A percentile compares a stretch with the other conserved stretches of the same genome.
Conservation (phyloP, 495 filamentous ascomycete species). For the Aspergillus panamensis region DNA sequence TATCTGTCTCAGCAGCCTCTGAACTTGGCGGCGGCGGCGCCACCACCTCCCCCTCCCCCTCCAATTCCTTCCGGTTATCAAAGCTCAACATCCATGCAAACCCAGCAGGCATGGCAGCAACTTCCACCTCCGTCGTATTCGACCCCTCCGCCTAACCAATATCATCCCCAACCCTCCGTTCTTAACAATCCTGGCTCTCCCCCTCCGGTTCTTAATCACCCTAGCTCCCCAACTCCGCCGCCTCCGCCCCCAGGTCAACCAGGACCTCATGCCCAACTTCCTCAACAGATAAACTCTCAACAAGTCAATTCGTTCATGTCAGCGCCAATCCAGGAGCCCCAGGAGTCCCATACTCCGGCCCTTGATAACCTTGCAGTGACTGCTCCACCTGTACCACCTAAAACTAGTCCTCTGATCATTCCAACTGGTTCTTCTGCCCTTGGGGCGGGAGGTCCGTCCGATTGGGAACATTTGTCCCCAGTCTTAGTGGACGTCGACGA, state of each 20-base stretch:
- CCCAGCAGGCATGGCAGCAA: conserved; percentile 26
- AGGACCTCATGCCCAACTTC: neutral
- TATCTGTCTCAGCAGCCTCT: conserved; percentile 25
- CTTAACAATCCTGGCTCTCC: conserved; percentile 3
- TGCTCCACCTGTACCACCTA: conserved; percentile 25
- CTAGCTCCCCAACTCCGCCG: neutral
- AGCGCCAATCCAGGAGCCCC: neutral
- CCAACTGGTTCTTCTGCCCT: conserved; percentile 41
- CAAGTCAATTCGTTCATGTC: neutral
- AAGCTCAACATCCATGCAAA: conserved; percentile 21
- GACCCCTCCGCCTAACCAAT: conserved; percentile 9
- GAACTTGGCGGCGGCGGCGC: conserved; percentile 14
- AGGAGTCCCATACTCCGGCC: conserved; percentile 17
- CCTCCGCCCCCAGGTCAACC: neutral
- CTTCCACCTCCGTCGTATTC: conserved; percentile 17
- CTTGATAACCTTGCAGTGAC: conserved; percentile 16
- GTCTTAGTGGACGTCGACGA: conserved; percentile 35
- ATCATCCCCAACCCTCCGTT: conserved; percentile 5
- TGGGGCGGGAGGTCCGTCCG: conserved; percentile 53
- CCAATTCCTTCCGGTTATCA: conserved; percentile 40
- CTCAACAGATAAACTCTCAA: conserved; percentile 1
- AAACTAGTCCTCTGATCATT: conserved; percentile 20
- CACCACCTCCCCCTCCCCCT: conserved; percentile 35
- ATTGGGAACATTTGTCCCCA: conserved; percentile 56
- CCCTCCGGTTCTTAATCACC: neutral